Base-by-base conservation (phyloP, 352 stramenopile genomes). In the Thraustochytrium striatum region DNA sequence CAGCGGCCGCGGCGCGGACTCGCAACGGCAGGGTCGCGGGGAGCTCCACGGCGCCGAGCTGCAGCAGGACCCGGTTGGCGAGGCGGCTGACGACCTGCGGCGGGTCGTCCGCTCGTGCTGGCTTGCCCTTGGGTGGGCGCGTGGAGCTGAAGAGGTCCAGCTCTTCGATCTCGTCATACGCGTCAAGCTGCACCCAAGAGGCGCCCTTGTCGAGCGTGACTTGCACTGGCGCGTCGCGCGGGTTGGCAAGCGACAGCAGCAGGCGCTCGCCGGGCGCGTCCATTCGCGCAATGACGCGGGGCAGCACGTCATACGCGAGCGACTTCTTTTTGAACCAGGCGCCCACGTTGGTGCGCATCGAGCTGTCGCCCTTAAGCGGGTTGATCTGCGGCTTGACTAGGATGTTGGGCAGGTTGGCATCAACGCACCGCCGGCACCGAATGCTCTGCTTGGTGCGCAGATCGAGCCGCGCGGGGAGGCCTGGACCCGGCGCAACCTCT, bases 341-440 rank as follows among this genome's bases (percentile, higher is more conserved):
- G 35, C 65, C 65, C 3, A 75, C 65, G 25, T 75, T 75, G 65
- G 65, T 75, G 28, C 65, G 65, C 55, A 94, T 85, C 7, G 90
- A 94, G 57, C 87, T 92, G 81, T 94, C 90, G 21, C 89, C 90
- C 72, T 89, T 94, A 87, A 94, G 92, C 0, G 90, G 90, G 68
- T 89, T 93, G 84, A 94, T 94, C 81, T 94, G 90, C n/a, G 89
- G 88, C 72, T 94, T 94, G 7, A 94, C 88, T 11, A 94, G 85
- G 65, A 94, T 94, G 19, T 89, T 89, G 3, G 89, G 87, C 5
- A 86, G 88, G 52, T 93, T 93, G 30, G 88, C 91, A 72, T 94
- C 89, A 50, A 93, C 86, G 72, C 90, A 94, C 58, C 65, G 32
- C 47, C 75, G 47, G 72, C 55, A 82, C 1, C 90, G 85, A 87